Base-by-base conservation (phyloP, 2,329 filamentous ascomycete genomes). In the Colletotrichum tropicicola region DNA sequence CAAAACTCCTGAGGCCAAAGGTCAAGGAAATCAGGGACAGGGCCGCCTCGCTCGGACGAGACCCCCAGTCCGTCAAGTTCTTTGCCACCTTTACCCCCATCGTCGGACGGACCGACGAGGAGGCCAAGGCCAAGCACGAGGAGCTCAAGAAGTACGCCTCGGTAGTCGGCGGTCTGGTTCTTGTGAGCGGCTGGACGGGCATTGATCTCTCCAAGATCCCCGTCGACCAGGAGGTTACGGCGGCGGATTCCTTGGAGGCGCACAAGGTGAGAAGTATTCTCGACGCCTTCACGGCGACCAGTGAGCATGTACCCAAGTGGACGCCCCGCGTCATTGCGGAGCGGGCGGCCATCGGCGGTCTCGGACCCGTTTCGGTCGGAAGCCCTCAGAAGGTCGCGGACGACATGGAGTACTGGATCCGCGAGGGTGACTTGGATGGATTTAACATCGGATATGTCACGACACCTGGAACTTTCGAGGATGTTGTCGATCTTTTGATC, bases 131-230 rank as follows among this genome's bases (percentile, higher is more conserved):
- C 1, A 89, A 89, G 69, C 79, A 83, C 35, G 79, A 80, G 21
- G 82, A 85, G 60, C 67, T 83, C 10, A 79, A 82, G 69, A 83
- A 82, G 67, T 82, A 89, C 68, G 85, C 83, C 1, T 85, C 81
- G 0, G 80, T 82, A 0, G 75, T 86, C 15, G 86, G 85, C 0
- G 86, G 84, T 0, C 74, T 89, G 1, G 86, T 86, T 0, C 75
- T 88, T 0, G 84, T 87, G 66, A 83, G 81, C 39, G 85, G 85
- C 1, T 88, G 84, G 83, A 87, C 86, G 0, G 87, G 87, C 0
- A 87, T 89, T 61, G 87, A 89, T 69, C 78, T 89, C 15, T 86
- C 83, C 4, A 80, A 80, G 69, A 81, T 89, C 43, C 85, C 86
- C 0, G 71, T 89, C 0, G 87, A 89, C 65, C 81, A 89, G 67